Evolutionary conservation across 441 rosid genomes (phyloP).

Genomic region (Gossypium schwendimanii): DNA sequence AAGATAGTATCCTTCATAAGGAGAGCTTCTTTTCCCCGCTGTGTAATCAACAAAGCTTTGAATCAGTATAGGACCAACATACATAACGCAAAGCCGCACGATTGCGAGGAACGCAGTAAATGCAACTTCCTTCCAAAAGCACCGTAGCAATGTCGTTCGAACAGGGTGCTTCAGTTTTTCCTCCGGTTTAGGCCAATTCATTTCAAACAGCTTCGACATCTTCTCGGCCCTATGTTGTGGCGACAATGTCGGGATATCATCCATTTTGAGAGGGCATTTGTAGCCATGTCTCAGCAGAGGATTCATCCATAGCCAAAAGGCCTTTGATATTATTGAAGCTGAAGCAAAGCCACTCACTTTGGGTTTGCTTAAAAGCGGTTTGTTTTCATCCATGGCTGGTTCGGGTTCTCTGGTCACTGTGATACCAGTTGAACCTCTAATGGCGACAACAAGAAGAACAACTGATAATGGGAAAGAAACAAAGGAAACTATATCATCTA

Average conservation of each 20-base stretch:
- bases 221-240: slow-evolving; percentile 71
- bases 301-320: slow-evolving; percentile 94
- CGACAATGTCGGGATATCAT: slow-evolving; percentile 68
- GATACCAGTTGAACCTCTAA: slow-evolving; percentile 69
- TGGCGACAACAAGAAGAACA: slow-evolving; percentile 45
- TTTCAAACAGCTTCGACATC: slow-evolving; percentile 53
- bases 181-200: slow-evolving; percentile 69
- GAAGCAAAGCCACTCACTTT: slow-evolving; percentile 59
- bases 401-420: slow-evolving; percentile 23
- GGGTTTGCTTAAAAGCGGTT: slow-evolving; percentile 32
- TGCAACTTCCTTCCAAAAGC: slow-evolving; percentile 73
- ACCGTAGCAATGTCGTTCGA: slow-evolving; percentile 60
- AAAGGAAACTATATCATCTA: slow-evolving; percentile 53
- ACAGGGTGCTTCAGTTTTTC: slow-evolving; percentile 62
- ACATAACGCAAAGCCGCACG: slow-evolving; percentile 63
- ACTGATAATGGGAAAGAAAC: slow-evolving; percentile 50
- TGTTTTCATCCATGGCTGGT: slow-evolving; percentile 27
- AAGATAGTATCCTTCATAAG: slow-evolving; percentile 74
- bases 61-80: slow-evolving; percentile 75
- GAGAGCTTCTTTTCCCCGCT: slow-evolving; percentile 63
- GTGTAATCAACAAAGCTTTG: slow-evolving; percentile 76
- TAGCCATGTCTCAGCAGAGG: slow-evolving; percentile 72
- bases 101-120: slow-evolving; percentile 76
- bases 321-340: slow-evolving; percentile 61
- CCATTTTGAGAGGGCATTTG: slow-evolving; percentile 61